Base-by-base conservation (phyloP, 2,329 filamentous ascomycete genomes). In the Xylariaceae sp. region DNA sequence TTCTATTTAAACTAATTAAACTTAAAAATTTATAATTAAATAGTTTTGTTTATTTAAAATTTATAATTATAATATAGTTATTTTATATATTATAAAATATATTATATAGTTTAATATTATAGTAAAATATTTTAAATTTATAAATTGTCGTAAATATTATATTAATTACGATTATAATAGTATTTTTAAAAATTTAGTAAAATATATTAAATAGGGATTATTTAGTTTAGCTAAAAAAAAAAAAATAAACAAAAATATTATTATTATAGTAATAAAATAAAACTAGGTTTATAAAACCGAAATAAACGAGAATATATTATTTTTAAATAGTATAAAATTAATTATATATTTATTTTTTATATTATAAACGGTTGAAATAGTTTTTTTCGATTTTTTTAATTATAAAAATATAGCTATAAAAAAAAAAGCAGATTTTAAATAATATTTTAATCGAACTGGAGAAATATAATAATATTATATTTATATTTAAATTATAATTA, bases 381-480 rank as follows among this genome's bases (percentile, higher is more conserved):
- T 41, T 10, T 0, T 19, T 27, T 51, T 69, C 58, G 14, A 70
- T 55, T 5, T 65, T 67, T 52, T 72, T 71, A 14, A 65, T 64
- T 2, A 71, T 58, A 19, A 70, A 54, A 34, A 61, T 68, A 38
- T 72, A 71, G 36, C 65, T 61, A 25, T 64, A 42, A 2, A 58
- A 57, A 2, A 60, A 59, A 1, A 71, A 51, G 6, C 62, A 47
- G 6, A 71, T 27, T 52, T 70, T 70, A 50, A 69, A n/a, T n/a
- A n/a, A n/a, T n/a, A n/a, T n/a, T n/a, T n/a, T n/a, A n/a, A n/a
- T n/a, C n/a, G n/a, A n/a, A n/a, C n/a, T n/a, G n/a, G n/a, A n/a
- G n/a, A n/a, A n/a, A n/a, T n/a, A n/a, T n/a, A n/a, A n/a, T n/a
- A n/a, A n/a, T n/a, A n/a, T n/a, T n/a, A n/a, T n/a, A n/a, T n/a